Percentiles rank a stretch among this genome's conserved stretches.
These are phyloP conservation scores for Athelia psychrophila DNA, from an alignment of 1,284 basidiomycete species.

Conservation along the genomic window DNA sequence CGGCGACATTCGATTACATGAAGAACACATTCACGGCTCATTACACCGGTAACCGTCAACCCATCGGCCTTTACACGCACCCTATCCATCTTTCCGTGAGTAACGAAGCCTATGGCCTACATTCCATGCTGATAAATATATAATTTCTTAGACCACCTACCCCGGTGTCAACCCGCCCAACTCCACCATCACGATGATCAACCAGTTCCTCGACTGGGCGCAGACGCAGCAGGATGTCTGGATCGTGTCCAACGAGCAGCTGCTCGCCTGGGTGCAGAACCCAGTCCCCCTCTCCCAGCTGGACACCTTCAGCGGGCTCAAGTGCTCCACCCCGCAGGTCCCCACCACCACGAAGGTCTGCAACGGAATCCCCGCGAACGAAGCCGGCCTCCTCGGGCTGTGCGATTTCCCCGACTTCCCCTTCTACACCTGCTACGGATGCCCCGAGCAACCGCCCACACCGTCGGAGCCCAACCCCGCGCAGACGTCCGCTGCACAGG, in stretches of 20 bases:
- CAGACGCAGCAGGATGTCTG: constrained; percentile 71
- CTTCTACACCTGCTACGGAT: constrained; percentile 79
- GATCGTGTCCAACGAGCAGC: constrained; percentile 75
- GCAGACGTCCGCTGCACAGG: constrained; percentile 40
- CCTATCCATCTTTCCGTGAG: constrained; percentile 74
- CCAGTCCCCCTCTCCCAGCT: constrained; percentile 66
- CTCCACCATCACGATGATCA: constrained; percentile 70
- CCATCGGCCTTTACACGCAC: constrained; percentile 81
- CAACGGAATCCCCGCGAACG: constrained; percentile 69
- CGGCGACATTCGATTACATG: constrained; percentile 71
- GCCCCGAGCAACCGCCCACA: constrained; percentile 54
- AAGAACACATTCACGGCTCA: constrained; percentile 73
- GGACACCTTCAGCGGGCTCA: constrained; percentile 47
- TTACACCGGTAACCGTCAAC: constrained; percentile 74
- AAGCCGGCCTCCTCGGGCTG: constrained; percentile 54
- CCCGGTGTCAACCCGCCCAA: constrained; percentile 53
- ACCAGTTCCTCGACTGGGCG: constrained; percentile 80
- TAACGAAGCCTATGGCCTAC: constrained; percentile 1
- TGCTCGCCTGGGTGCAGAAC: constrained; percentile 73
- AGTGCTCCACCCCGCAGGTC: constrained; percentile 62
- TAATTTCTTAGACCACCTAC: constrained; percentile 40
- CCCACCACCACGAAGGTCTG: constrained; percentile 56
- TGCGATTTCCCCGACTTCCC: constrained; percentile 74
- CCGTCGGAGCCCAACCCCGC: constrained; percentile 62
- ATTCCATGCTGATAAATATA: neutral